Conservation (phyloP, 257 asterid genomes). For the Scutellaria baicalensis region DNA sequence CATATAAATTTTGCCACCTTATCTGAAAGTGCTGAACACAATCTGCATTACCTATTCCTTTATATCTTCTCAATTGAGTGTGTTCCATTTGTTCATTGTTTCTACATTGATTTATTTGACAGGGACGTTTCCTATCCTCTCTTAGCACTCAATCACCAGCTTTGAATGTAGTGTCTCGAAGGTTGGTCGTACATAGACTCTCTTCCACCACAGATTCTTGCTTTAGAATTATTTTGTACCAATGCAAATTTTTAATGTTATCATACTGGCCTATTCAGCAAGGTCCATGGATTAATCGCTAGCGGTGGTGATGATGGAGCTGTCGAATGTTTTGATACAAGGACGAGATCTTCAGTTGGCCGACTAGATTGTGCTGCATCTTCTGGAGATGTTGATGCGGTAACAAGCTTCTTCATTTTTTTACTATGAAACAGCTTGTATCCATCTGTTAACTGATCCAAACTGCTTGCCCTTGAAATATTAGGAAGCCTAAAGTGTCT, state of each 20-base stretch:
- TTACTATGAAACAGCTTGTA: not conserved
- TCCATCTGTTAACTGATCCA: not conserved
- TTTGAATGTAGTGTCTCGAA: constrained; percentile 82
- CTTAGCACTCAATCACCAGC: constrained; percentile 88
- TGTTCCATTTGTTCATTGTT: not conserved
- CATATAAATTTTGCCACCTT: constrained; percentile 4
- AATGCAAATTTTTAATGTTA: not conserved
- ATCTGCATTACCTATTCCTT: not conserved
- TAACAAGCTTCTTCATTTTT: constrained; percentile 19
- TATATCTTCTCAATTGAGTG: constrained; percentile 1
- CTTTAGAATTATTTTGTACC: not conserved
- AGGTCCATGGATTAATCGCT: constrained; percentile 83
- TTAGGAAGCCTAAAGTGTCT: not conserved
- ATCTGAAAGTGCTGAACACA: not conserved
- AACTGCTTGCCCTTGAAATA: not conserved
- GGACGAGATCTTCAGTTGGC: constrained; percentile 87
- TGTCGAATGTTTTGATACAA: constrained; percentile 85
- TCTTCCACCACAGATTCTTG: not conserved
- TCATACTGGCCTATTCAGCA: constrained; percentile 37
- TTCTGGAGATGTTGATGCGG: constrained; percentile 69
- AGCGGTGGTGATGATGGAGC: constrained; percentile 98
- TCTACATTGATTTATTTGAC: constrained; percentile 6
- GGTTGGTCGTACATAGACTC: constrained; percentile 39
- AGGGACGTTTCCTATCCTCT: constrained; percentile 90
- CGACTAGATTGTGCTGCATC: constrained; percentile 62